Evolutionary conservation across 345 rosid genomes (phyloP), one percentile per base, ranked within the genome.

Genomic region (Eucalyptus regnans): DNA sequence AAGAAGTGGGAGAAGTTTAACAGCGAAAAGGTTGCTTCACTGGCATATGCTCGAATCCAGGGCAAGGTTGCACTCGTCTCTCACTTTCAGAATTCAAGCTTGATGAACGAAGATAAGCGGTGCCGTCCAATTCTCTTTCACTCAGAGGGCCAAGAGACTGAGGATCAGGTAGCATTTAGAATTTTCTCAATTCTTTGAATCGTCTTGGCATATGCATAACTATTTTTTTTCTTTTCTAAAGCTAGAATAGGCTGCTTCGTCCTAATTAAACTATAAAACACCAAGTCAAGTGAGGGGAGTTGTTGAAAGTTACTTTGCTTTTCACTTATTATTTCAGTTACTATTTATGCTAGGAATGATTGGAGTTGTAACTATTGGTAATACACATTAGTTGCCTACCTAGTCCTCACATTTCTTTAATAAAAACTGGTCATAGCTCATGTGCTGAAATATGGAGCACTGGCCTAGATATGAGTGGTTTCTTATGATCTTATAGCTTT

Each of bases 1-100:
- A 96, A 96, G 93, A 94, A 91, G 92, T 97, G 99, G 99, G 98
- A 97, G 93, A 97, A 97, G 92, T 97, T 97, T 92, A 95, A 97
- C 90, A 97, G 99, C 84, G 99, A 97, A 89, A 97, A 97, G 93
- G 97, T 95, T 91, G 98, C 99, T 50, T 94, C 96, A 25, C 89
- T 97, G 90, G 99, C 97, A 88, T 97, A 97, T 92, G 99, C 98
- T 68, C 94, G 96, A 91, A 97, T 97, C 92, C 99, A 97, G 93
- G 99, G 99, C 76, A 96, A 97, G 92, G 91, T 94, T 87, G 99
- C 99, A 37, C 99, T 97, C 89, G 96, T 96, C 89, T 92, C 95
- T 51, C 97, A 95, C 91, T 96, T 96, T 91, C 99, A 96, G 92
- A 97, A 95, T 93, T 95, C 99, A 62, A 96, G 96, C 93, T 90